Conservation (phyloP, 78 protist species). For the Chrysochromulina tobinii region DNA sequence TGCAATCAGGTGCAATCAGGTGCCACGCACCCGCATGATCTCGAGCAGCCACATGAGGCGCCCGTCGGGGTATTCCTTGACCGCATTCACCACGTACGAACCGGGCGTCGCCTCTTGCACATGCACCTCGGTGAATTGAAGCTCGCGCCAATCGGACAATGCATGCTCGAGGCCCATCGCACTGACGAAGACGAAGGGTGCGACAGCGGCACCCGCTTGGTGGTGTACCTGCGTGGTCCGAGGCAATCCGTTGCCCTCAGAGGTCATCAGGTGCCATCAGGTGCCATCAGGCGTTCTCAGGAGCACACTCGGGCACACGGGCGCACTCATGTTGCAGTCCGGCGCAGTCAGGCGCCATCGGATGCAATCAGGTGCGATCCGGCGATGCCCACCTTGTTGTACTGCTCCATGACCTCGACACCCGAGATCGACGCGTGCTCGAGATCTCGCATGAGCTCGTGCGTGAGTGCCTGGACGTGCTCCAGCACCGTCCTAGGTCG, state of each 20-base stretch:
- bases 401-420: not conserved
- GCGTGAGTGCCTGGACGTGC: not conserved
- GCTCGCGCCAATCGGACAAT: not conserved
- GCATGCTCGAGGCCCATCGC: not conserved
- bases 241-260: no score
- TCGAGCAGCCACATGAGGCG: not conserved
- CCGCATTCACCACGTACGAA: not conserved
- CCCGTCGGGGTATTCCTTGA: not conserved
- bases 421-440: not conserved
- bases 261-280: no score
- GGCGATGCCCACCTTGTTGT: not conserved
- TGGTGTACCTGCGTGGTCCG: not conserved
- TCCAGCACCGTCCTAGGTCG: not conserved
- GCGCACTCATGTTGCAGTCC: no score
- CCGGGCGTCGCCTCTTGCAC: not conserved
- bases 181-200: not conserved
- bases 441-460: not conserved
- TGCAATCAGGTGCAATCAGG: no score
- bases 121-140: not conserved
- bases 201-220: not conserved
- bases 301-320: no score
- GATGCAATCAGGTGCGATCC: no score
- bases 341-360: no score
- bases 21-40: not conserved
- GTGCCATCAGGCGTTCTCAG: no score